Evolutionary conservation across 129 eudicot genomes (phyloP).

Genomic region (Flaveria sonorensis): DNA sequence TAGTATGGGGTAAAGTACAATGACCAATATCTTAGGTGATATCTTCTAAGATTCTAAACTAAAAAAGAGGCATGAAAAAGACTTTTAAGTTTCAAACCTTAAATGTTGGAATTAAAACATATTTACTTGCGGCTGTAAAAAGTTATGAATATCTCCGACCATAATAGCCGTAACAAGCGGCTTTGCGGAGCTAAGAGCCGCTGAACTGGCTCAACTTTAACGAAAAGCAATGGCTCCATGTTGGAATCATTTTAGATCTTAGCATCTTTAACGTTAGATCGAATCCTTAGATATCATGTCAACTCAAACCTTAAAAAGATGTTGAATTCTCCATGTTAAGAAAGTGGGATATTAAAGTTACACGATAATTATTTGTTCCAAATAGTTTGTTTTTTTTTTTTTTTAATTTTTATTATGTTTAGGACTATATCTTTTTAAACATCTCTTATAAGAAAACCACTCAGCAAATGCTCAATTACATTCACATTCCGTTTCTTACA

Average conservation of each 20-base stretch:
- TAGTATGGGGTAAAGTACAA: background rate
- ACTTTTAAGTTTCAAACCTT: background rate
- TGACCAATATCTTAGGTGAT: background rate
- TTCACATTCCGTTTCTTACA: no score
- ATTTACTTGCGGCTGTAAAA: constrained; percentile 3
- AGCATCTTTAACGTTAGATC: background rate
- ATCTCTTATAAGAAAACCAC: no score
- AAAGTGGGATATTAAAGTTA: background rate
- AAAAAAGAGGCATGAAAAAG: background rate
- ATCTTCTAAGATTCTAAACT: background rate
- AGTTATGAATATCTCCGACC: constrained; percentile 10
- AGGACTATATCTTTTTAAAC: no score
- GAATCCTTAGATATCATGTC: background rate
- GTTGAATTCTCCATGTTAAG: background rate
- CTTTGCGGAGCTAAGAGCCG: constrained; percentile 29
- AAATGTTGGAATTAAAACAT: background rate
- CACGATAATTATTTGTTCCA: no score
- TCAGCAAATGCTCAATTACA: no score
- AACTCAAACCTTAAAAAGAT: constrained; percentile 17
- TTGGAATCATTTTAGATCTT: background rate
- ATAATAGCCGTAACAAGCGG: constrained; percentile 32
- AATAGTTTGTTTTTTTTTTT: no score
- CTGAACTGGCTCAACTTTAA: constrained; percentile 33
- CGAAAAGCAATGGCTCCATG: constrained; percentile 31
- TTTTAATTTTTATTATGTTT: no score